Conservation (phyloP, 495 filamentous ascomycete genomes). For the Xeromyces bisporus region DNA sequence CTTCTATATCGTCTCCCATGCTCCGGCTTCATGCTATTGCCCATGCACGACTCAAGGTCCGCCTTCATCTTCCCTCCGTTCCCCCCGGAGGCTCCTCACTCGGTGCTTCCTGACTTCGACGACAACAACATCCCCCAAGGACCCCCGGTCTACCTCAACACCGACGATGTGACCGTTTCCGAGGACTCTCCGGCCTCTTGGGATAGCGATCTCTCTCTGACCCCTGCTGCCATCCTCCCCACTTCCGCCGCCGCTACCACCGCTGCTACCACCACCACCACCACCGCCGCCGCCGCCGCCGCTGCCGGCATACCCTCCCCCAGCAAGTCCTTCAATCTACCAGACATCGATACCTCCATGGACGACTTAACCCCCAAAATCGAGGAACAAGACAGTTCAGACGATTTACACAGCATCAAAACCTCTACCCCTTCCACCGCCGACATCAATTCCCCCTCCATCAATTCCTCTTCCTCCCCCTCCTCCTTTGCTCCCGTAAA, state of each 20-base stretch:
- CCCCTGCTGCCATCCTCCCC: not conserved
- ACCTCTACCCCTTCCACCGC: conserved; percentile 8
- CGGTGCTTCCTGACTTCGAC: too few species aligned
- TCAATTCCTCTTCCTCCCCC: too few species aligned
- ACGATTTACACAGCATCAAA: conserved; percentile 23
- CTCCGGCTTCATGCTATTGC: too few species aligned
- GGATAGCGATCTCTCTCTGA: conserved; percentile 15
- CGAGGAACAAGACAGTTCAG: conserved; percentile 27
- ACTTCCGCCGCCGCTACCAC: conserved; percentile 8
- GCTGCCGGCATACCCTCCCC: conserved; percentile 2
- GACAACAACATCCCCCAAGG: conserved; percentile 17
- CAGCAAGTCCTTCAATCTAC: conserved; percentile 6
- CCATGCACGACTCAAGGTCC: conserved; percentile 22
- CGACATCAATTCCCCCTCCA: conserved; percentile 15
- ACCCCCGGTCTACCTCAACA: conserved; percentile 22
- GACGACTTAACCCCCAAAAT: conserved; percentile 22
- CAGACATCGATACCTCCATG: conserved; percentile 6
- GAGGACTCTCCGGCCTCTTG: conserved; percentile 21
- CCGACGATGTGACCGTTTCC: conserved; percentile 22
- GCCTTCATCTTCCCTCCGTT: conserved; percentile 9
- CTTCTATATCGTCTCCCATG: too few species aligned
- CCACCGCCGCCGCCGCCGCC: conserved; percentile 6
- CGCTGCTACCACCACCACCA: conserved; percentile 1
- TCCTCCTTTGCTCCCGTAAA: too few species aligned
- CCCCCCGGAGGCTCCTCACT: too few species aligned